Conservation (phyloP, 768 basidiomycete genomes). For the Termitomyces sp. region DNA sequence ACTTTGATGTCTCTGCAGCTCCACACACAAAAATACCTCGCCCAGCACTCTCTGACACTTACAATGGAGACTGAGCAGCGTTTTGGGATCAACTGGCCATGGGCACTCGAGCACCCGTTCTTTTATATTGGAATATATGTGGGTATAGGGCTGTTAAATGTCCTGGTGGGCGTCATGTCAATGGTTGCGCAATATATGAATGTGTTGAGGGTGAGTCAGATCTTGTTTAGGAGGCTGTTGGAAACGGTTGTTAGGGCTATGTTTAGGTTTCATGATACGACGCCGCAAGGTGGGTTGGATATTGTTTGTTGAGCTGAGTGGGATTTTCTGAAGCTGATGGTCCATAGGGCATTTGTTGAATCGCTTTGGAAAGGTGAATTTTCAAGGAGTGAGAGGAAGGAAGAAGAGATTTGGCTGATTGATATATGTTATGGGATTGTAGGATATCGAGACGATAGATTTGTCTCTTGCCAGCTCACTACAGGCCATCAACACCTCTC, state of each 20-base stretch:
- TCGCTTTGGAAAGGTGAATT: slow-evolving; percentile 65
- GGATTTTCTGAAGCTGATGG: neutral
- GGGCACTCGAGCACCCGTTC: too few relatives aligned
- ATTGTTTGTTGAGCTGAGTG: too few relatives aligned
- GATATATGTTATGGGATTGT: slow-evolving; percentile 58
- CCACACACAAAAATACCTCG: too few relatives aligned
- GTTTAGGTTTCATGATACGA: too few relatives aligned
- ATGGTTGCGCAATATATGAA: slow-evolving; percentile 58
- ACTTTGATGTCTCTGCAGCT: too few relatives aligned
- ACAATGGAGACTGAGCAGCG: too few relatives aligned
- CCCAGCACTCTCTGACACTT: too few relatives aligned
- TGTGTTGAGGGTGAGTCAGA: slow-evolving; percentile 44
- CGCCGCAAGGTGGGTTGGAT: slow-evolving; percentile 58
- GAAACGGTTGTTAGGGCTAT: slow-evolving; percentile 74
- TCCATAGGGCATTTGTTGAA: slow-evolving; percentile 75
- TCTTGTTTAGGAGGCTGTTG: slow-evolving; percentile 52
- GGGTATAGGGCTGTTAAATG: slow-evolving; percentile 49
- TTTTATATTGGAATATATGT: too few relatives aligned
- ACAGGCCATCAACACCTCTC: slow-evolving; percentile 72
- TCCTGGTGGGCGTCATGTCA: slow-evolving; percentile 42
- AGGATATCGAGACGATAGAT: too few relatives aligned
- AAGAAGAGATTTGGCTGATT: neutral
- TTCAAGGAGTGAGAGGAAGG: too few relatives aligned
- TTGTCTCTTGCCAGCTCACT: slow-evolving; percentile 62
- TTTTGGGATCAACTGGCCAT: too few relatives aligned